A percentile compares a stretch with the other conserved stretches of the same genome.
Conservation (phyloP, 805 yeast species). For the Cyberlindnera saturnus region DNA sequence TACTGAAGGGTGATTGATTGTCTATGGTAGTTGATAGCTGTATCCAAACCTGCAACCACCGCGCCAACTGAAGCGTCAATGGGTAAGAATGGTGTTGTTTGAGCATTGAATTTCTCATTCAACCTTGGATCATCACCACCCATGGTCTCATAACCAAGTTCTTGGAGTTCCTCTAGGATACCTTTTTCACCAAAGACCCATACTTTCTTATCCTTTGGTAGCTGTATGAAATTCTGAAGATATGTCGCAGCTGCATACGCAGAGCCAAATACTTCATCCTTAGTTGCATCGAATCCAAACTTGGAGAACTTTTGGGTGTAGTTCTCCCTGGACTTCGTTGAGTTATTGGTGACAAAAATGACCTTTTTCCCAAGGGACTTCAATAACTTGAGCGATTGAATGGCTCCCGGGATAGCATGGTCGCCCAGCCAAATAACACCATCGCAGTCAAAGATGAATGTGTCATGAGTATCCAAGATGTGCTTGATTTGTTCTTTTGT, state of each 20-base stretch:
- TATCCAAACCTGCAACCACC: slow-evolving; percentile 84
- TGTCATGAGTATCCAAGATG: slow-evolving; percentile 65
- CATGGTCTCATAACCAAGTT: slow-evolving; percentile 65
- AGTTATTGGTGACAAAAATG: slow-evolving; percentile 91
- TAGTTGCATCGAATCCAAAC: slow-evolving; percentile 36
- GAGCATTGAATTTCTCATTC: slow-evolving; percentile 47
- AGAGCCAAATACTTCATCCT: slow-evolving; percentile 81
- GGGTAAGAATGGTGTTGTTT: slow-evolving; percentile 45
- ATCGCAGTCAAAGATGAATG: slow-evolving; percentile 92
- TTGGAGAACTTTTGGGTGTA: slow-evolving; percentile 72
- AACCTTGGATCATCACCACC: slow-evolving; percentile 80
- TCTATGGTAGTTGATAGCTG: slow-evolving; percentile 72
- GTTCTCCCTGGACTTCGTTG: slow-evolving; percentile 79
- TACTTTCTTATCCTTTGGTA: slow-evolving; percentile 72
- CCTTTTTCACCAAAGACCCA: slow-evolving; percentile 91
- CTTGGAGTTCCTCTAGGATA: slow-evolving; percentile 69
- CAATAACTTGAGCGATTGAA: slow-evolving; percentile 66
- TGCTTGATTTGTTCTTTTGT: slow-evolving; percentile 41
- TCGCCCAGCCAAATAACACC: slow-evolving; percentile 95
- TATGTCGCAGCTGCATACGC: slow-evolving; percentile 90
- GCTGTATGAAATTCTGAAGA: slow-evolving; percentile 64
- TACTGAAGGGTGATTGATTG: slow-evolving; percentile 79
- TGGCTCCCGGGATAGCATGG: slow-evolving; percentile 68
- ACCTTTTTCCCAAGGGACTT: slow-evolving; percentile 52
- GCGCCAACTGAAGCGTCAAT: slow-evolving; percentile 75